Base-by-base conservation (phyloP, 2,329 filamentous ascomycete species). In the Chaetomium globosum region DNA sequence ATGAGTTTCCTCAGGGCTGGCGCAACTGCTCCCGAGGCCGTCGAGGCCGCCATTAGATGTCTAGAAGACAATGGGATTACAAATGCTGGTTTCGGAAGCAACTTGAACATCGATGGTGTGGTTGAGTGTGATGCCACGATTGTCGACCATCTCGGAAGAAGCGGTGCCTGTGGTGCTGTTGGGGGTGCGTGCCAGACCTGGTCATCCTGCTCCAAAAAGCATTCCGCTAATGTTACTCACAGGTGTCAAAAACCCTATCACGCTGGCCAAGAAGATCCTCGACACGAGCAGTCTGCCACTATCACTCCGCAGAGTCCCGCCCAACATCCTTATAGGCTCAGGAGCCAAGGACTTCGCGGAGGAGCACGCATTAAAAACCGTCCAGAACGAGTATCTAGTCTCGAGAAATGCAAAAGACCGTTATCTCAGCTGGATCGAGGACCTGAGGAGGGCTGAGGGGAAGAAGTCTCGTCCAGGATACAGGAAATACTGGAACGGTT, bases 81-180 rank as follows among this genome's bases (percentile, higher is more conserved):
- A 43, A 99, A 99, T 76, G 91, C 94, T 46, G 95, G 95, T 0
- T 98, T 91, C 75, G 95, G 96, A 55, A 99, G 95, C 78, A 99
- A 99, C 73, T 81, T 99, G 28, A 89, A 92, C 53, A 91, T 96
- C 68, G 90, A 97, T 71, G 95, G 95, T 1, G 86, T 88, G 1
- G 95, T 98, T 13, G 95, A 99, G 76, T 96, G 93, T 71, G 95
- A 99, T 80, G 95, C 95, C 63, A 93, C 92, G 0, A 86, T 99
- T 61, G 90, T 99, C 49, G 93, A 99, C 73, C 91, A 98, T 75
- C 81, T 89, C 59, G 95, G 96, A 51, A 88, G 93, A 69, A 98
- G 94, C 75, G 95, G 95, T 70, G 95, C 93, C 51, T 96, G 92
- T 70, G 96, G 95, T 70, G 94, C 95, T 52, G 92, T 95, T 52